Base-by-base conservation (phyloP, 306 rosid species). In the Begonia loranthoides region DNA sequence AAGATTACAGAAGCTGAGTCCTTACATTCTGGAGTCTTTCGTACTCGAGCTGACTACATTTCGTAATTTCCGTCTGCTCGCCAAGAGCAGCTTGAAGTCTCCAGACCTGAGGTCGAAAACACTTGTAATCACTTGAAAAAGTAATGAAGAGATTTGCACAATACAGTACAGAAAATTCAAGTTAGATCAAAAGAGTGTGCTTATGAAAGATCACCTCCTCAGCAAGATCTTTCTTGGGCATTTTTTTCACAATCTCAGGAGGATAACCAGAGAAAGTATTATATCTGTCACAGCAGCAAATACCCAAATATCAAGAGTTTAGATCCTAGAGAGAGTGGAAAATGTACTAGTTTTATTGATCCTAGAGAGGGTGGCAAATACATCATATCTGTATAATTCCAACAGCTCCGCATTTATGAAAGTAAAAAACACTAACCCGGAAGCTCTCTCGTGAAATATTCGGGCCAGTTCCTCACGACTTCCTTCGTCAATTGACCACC, bases 401-500 rank as follows among this genome's bases (percentile, higher is more conserved):
- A 28, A 28, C 36, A 28, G 36, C 36, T 28, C 36, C 36, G n/a
- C n/a, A n/a, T 0, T 28, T 8, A 3, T 28, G 6, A 19, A 6
- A 28, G 58, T 38, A 51, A 52, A 63, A 8, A 40, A 54, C 60
- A 61, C 82, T 67, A 56, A 81, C 99, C 99, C 94, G 6, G 93
- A 80, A 60, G 76, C 82, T 51, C 84, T 87, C 66, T 87, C 94
- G 1, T 83, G 96, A 73, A 76, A 80, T 33, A 87, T 45, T 15
- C 79, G 71, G 14, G 99, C 99, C 70, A 83, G 93, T 61, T 92
- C 99, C 70, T 92, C 99, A 43, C 70, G 64, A 76, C 99, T 92
- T 54, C 96, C 93, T 80, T 92, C 99, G 71, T 92, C 99, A 63
- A 87, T 87, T 48, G 99, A 86, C 99, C 99, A 92, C 99, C 99